A percentile compares a stretch with the other conserved stretches of the same genome.
Conservation (phyloP, 306 rosid genomes). For the Acacia confusa region DNA sequence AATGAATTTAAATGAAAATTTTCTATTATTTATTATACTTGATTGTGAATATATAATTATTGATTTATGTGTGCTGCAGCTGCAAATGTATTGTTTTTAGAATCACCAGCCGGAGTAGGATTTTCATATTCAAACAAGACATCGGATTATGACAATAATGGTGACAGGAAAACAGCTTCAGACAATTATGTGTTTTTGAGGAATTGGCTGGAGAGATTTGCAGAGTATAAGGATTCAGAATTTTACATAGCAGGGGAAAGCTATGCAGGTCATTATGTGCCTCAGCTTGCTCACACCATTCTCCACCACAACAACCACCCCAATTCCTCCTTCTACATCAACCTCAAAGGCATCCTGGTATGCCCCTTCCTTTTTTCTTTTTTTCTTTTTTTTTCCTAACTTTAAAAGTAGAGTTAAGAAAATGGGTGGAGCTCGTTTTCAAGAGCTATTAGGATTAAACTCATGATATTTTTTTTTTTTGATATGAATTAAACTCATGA, state of each 20-base stretch:
- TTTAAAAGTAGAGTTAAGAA: background rate
- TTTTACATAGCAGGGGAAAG: slow-evolving; percentile 90
- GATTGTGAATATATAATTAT: too few relatives aligned
- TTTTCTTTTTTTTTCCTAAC: too few relatives aligned
- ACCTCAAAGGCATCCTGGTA: slow-evolving; percentile 92
- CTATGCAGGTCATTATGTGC: slow-evolving; percentile 94
- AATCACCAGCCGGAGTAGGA: slow-evolving; percentile 94
- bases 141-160: slow-evolving; percentile 56
- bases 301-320: slow-evolving; percentile 57
- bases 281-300: slow-evolving; percentile 87
- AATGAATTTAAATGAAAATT: too few relatives aligned
- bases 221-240: slow-evolving; percentile 67
- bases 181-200: slow-evolving; percentile 67
- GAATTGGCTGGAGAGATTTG: slow-evolving; percentile 90
- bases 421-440: too few relatives aligned
- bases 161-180: slow-evolving; percentile 72
- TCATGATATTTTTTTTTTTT: too few relatives aligned
- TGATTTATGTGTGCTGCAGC: slow-evolving; percentile 35
- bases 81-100: slow-evolving; percentile 85
- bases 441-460: too few relatives aligned
- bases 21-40: too few relatives aligned
- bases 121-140: slow-evolving; percentile 86
- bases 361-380: background rate
- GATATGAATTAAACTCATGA: too few relatives aligned
- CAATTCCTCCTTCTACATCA: slow-evolving; percentile 49